phyloP scores from a whole-genome alignment of 129 eudicot species.

The Cynara cardunculus region DNA sequence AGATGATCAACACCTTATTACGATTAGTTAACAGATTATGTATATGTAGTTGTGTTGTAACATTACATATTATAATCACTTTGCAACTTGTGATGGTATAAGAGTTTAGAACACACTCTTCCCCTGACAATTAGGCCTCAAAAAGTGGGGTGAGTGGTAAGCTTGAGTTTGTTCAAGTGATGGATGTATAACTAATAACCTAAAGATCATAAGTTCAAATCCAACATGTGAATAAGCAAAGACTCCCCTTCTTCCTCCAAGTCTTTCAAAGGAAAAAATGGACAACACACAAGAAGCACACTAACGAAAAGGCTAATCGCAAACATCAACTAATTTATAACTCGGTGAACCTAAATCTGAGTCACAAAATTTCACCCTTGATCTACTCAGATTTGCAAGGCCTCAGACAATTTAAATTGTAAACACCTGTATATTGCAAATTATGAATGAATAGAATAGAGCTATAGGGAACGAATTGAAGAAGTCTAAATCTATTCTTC shows the following conservation, averaged over 20 bases:
- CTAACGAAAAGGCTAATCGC: background rate
- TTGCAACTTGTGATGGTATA: too few species aligned
- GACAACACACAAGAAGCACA: background rate
- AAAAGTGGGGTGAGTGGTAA: background rate
- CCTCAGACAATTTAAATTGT: background rate
- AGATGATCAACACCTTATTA: background rate
- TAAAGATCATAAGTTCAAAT: background rate
- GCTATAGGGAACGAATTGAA: background rate
- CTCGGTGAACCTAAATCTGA: background rate
- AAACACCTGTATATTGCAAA: background rate
- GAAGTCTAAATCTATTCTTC: background rate
- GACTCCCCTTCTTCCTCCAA: background rate
- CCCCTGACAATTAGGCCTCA: background rate
- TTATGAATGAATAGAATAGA: background rate
- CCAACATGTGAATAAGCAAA: background rate
- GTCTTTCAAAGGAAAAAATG: background rate
- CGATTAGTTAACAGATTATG: background rate
- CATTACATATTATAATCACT: too few species aligned
- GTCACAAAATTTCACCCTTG: background rate
- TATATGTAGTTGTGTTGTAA: background rate
- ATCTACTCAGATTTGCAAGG: too few species aligned
- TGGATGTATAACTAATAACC: background rate
- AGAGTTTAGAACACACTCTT: background rate
- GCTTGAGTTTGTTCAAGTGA: background rate
- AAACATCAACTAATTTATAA: background rate